Evolutionary conservation across 2,329 filamentous ascomycete species (phyloP).

Genomic region (Nemania diffusa): DNA sequence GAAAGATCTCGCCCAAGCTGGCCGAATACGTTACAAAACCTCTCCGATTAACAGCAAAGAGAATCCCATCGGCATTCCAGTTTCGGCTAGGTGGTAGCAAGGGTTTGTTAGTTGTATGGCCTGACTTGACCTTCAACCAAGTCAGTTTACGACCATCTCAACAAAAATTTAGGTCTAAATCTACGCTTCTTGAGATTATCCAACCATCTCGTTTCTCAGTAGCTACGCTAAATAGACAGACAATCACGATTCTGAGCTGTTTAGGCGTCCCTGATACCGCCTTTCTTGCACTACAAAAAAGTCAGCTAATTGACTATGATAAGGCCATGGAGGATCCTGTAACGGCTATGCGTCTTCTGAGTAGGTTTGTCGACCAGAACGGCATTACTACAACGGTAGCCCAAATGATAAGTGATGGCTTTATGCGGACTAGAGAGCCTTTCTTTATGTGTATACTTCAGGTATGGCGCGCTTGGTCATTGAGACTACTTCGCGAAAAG

Average conservation of each 20-base stretch:
- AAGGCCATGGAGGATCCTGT: slow-evolving; percentile 73
- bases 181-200: slow-evolving; percentile 85
- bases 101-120: slow-evolving; percentile 83
- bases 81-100: slow-evolving; percentile 94
- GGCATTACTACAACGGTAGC: slow-evolving; percentile 80
- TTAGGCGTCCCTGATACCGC: slow-evolving; percentile 75
- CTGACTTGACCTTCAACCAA: slow-evolving; percentile 71
- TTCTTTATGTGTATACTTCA: slow-evolving; percentile 83
- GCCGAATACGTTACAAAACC: slow-evolving; percentile 78
- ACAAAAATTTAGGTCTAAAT: slow-evolving; percentile 80
- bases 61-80: slow-evolving; percentile 83
- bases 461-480: slow-evolving; percentile 88
- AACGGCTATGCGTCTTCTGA: slow-evolving; percentile 74
- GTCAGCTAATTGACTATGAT: slow-evolving; percentile 75
- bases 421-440: slow-evolving; percentile 78
- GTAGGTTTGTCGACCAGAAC: slow-evolving; percentile 84
- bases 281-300: slow-evolving; percentile 74
- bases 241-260: slow-evolving; percentile 84
- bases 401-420: slow-evolving; percentile 80
- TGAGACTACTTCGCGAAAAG: slow-evolving; percentile 93
- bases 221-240: slow-evolving; percentile 88
- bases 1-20: slow-evolving; percentile 85
- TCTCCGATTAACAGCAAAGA: slow-evolving; percentile 67
- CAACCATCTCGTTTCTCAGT: slow-evolving; percentile 79
- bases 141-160: slow-evolving; percentile 87